Evolutionary conservation across 1,139 yeast genomes (phyloP), one percentile per base, ranked within the genome.

Genomic region (Pichia sp.): DNA sequence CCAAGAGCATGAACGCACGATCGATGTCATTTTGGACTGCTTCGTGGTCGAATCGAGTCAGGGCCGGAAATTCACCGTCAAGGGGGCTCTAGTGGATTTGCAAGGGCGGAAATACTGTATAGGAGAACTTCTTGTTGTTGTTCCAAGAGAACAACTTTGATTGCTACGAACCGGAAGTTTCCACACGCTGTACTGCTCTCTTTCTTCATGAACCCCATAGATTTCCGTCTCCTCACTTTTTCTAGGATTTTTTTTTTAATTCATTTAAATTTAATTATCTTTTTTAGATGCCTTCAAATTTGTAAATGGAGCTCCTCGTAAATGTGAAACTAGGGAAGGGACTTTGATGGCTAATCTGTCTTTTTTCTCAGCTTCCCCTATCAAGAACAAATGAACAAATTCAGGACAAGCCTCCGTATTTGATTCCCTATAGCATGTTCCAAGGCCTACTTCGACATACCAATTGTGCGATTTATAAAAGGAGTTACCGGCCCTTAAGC

Each of bases 101-200:
- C 47, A 50, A 17, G 65, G 63, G 2, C 50, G 51, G 8, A 49
- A 53, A 16, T 64, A 60, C 50, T 63, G 67, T 43, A 51, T 54
- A 27, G 68, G 64, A 8, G 64, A 62, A 49, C 36, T 62, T 14
- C n/a, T 63, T 14, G 68, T 60, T 31, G 64, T 60, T 16, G 63
- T 63, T 45, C 68, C 68, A 2, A 53, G 56, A 42, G 49, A 47
- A 1, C 49, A 52, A 7, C 27, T 46, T 16, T 46, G 42, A 10
- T 14, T 14, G 40, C 16, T 36, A 14, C 12, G 16, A 20, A 20
- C 24, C 24, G 24, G 24, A 20, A 20, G 2, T 20, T 20, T 20
- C 24, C 24, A 20, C 24, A 20, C 24, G 24, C 3, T 20, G 24
- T 3, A 2, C 24, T 12, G 34, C 12, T 9, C 34, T 12, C 3